phyloP scores from a whole-genome alignment of 768 basidiomycete genomes.

The Tulasnella sp. region DNA sequence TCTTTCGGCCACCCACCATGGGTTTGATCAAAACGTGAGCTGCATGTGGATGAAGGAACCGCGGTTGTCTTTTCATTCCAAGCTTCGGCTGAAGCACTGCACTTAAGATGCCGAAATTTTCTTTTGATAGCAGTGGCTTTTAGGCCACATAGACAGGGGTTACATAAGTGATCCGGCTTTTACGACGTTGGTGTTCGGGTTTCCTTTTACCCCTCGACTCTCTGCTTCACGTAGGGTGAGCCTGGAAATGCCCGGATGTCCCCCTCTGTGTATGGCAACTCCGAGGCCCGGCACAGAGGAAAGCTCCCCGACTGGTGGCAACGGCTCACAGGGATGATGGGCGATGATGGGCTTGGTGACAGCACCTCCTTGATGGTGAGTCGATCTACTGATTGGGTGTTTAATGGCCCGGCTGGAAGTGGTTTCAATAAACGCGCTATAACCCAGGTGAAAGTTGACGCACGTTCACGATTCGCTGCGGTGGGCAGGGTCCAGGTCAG shows the following conservation, averaged over 20 bases:
- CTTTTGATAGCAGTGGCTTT: not conserved
- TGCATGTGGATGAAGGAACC: not conserved
- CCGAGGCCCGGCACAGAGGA: not conserved
- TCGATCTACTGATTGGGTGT: not conserved
- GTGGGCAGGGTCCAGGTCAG: not conserved
- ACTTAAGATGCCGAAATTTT: not conserved
- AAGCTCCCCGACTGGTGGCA: not conserved
- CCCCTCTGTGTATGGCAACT: not conserved
- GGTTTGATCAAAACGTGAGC: constrained; percentile 13
- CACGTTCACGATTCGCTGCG: not conserved
- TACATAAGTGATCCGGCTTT: not conserved
- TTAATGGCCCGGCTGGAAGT: not conserved
- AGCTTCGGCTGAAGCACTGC: too few relatives aligned
- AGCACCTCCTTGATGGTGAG: not conserved
- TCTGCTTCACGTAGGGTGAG: not conserved
- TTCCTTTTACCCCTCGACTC: constrained; percentile 2
- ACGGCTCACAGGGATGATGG: not conserved
- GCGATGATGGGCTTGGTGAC: constrained; percentile 8
- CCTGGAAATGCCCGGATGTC: not conserved
- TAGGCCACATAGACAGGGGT: not conserved
- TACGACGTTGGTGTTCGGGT: not conserved
- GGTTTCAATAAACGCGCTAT: not conserved
- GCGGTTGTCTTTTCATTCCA: not conserved
- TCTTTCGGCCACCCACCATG: not conserved
- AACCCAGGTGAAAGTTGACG: not conserved